Percentiles rank a stretch among this genome's conserved stretches.
Conservation (phyloP, 2,329 filamentous ascomycete species). For the Cladobotryum protrusum region DNA sequence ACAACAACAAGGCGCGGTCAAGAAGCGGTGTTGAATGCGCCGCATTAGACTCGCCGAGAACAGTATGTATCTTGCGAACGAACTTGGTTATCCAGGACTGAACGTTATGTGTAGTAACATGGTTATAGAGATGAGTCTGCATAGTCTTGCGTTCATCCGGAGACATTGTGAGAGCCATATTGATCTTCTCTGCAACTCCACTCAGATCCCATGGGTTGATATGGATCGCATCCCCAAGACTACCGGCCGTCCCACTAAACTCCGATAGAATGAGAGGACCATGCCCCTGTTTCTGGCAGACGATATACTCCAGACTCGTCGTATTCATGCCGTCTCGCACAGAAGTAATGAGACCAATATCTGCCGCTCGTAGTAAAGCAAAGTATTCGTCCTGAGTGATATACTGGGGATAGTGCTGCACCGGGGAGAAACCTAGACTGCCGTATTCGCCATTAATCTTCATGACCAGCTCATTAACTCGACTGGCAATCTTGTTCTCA, state of each 20-base stretch:
- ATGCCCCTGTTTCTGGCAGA: conserved; percentile 81
- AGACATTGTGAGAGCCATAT: conserved; percentile 73
- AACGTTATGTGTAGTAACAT: conserved; percentile 80
- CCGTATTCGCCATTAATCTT: conserved; percentile 89
- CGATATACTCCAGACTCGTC: conserved; percentile 87
- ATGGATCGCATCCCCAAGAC: conserved; percentile 77
- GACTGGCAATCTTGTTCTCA: conserved; percentile 75
- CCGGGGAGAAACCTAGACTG: conserved; percentile 79
- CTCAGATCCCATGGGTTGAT: conserved; percentile 94
- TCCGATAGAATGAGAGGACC: conserved; percentile 91
- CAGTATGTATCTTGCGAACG: conserved; percentile 70
- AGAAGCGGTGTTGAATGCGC: conserved; percentile 73
- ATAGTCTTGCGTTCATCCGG: conserved; percentile 58
- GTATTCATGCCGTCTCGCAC: conserved; percentile 98
- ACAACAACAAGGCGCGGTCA: conserved; percentile 65
- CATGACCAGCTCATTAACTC: conserved; percentile 84
- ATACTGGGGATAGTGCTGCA: conserved; percentile 93
- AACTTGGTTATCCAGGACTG: conserved; percentile 80
- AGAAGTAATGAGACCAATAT: conserved; percentile 91
- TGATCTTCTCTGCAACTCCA: conserved; percentile 77
- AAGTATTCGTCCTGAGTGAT: conserved; percentile 88
- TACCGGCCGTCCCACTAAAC: conserved; percentile 90
- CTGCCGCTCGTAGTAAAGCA: conserved; percentile 80
- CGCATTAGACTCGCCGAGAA: conserved; percentile 70
- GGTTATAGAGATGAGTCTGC: conserved; percentile 70